Evolutionary conservation across 345 rosid genomes (phyloP).

Genomic region (Cardiospermum halicacabum): DNA sequence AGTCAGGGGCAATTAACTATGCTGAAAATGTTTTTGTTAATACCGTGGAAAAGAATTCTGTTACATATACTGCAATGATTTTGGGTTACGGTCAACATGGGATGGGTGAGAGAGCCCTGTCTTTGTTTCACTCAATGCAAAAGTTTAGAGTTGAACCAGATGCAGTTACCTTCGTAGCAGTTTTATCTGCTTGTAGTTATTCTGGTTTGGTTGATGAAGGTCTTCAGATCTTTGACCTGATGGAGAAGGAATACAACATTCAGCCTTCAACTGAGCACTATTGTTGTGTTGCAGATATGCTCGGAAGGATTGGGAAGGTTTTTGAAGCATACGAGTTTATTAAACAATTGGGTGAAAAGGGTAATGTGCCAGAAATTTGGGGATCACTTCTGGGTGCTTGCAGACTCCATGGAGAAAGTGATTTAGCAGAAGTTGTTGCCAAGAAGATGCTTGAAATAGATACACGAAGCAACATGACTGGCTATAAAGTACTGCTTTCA

Average conservation of each 20-base stretch:
- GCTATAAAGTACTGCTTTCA: conserved; percentile 83
- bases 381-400: conserved; percentile 85
- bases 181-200: conserved; percentile 80
- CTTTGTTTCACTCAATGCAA: conserved; percentile 64
- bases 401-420: conserved; percentile 55
- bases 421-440: conserved; percentile 59
- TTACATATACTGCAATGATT: conserved; percentile 82
- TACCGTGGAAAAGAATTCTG: conserved; percentile 55
- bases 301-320: conserved; percentile 80
- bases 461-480: conserved; percentile 32
- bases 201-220: conserved; percentile 79
- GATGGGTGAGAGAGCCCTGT: conserved; percentile 71
- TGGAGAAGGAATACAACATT: conserved; percentile 51
- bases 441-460: conserved; percentile 49
- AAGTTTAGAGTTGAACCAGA: conserved; percentile 48
- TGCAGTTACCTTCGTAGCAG: conserved; percentile 68
- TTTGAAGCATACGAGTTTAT: conserved; percentile 78
- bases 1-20: conserved; percentile 55
- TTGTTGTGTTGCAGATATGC: conserved; percentile 83
- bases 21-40: conserved; percentile 56
- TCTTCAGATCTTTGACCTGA: conserved; percentile 56
- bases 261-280: conserved; percentile 65
- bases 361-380: conserved; percentile 67
- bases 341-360: conserved; percentile 59
- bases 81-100: conserved; percentile 85